phyloP scores from a whole-genome alignment of 2,329 filamentous ascomycete genomes.

The Leptographium procerum region DNA sequence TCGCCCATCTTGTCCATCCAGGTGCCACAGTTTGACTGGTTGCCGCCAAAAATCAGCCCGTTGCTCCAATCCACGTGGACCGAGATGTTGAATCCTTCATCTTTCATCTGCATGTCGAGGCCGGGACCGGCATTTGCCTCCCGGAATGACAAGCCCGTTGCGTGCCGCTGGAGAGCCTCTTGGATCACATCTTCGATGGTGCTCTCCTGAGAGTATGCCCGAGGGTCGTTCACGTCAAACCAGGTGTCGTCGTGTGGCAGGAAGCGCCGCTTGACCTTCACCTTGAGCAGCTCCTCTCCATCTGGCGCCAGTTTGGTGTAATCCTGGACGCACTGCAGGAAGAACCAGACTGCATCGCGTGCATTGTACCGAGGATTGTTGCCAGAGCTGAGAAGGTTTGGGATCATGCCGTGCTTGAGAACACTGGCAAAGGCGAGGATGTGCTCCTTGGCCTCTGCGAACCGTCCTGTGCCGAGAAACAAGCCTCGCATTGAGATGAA shows the following conservation, averaged over 20 bases:
- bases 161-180: constrained; percentile 86
- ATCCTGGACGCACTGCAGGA: constrained; percentile 90
- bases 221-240: constrained; percentile 70
- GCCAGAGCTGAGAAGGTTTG: constrained; percentile 81
- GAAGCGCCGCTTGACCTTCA: constrained; percentile 73
- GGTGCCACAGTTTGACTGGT: constrained; percentile 88
- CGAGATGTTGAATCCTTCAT: constrained; percentile 84
- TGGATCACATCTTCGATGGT: constrained; percentile 84
- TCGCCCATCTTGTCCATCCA: constrained; percentile 99
- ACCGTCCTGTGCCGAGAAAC: constrained; percentile 82
- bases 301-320: constrained; percentile 74
- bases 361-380: constrained; percentile 88
- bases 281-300: constrained; percentile 61
- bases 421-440: constrained; percentile 92
- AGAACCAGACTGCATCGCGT: constrained; percentile 95
- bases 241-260: constrained; percentile 92
- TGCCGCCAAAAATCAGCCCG: constrained; percentile 88
- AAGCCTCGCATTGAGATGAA: constrained; percentile 91
- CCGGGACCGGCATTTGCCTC: constrained; percentile 86
- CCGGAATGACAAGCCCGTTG: constrained; percentile 78
- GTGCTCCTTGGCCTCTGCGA: constrained; percentile 81
- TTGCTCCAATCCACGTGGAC: constrained; percentile 85
- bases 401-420: constrained; percentile 96
- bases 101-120: constrained; percentile 86
- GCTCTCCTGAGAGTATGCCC: constrained; percentile 76